Conservation (phyloP, 768 basidiomycete genomes). For the Clitopilus passeckerianus region DNA sequence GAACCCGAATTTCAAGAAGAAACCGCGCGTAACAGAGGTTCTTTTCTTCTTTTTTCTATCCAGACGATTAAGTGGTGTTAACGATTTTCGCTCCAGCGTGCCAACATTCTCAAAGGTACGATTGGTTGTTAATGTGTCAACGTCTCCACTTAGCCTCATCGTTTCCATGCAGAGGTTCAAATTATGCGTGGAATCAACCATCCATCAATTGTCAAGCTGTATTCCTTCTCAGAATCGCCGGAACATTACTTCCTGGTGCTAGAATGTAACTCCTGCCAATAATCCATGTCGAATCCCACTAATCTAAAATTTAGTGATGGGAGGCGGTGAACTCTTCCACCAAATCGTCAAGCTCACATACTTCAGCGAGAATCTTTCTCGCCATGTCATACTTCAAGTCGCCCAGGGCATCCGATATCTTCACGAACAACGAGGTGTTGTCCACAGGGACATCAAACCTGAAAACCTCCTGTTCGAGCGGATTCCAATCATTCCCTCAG, state of each 20-base stretch:
- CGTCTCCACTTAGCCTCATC: conserved; percentile 1
- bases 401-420: conserved; percentile 91
- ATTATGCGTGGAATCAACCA: conserved; percentile 97
- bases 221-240: conserved; percentile 86
- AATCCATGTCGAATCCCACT: conserved; percentile 1
- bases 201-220: conserved; percentile 87
- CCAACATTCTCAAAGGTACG: conserved; percentile 93
- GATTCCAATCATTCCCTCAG: conserved; percentile 88
- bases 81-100: conserved; percentile 57
- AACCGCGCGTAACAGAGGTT: conserved; percentile 98
- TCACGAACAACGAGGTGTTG: conserved; percentile 96
- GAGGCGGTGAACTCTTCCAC: conserved; percentile 97
- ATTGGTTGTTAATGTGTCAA: not conserved
- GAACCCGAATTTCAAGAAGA: conserved; percentile 92
- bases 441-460: conserved; percentile 99
- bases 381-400: conserved; percentile 96
- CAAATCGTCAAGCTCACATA: conserved; percentile 99
- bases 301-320: conserved; percentile 67
- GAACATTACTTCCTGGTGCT: conserved; percentile 95
- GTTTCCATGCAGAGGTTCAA: conserved; percentile 74
- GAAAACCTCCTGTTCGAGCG: conserved; percentile 94
- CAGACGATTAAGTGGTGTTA: conserved; percentile 17
- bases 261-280: conserved; percentile 58
- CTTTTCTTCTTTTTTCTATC: conserved; percentile 17
- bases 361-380: conserved; percentile 94